Evolutionary conservation across 768 basidiomycete genomes (phyloP), one percentile per base, ranked within the genome.

Genomic region (Suillus fuscotomentosus): DNA sequence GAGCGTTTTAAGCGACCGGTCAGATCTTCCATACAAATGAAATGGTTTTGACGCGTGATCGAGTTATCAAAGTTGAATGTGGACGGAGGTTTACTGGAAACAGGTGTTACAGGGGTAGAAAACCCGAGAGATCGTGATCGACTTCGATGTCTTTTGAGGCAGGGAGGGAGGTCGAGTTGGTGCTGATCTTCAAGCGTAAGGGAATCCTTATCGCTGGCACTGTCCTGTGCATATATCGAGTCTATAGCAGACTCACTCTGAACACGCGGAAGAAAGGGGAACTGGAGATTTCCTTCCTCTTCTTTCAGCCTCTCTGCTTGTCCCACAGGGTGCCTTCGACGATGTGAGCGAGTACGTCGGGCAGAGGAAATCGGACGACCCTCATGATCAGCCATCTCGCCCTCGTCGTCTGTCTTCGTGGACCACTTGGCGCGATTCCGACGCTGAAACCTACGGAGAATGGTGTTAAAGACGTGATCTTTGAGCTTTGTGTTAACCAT

Each of bases 1-100:
- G 97, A 93, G 59, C 85, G 86, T 77, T 92, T 96, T 72, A 97
- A 77, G 41, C 91, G 82, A 31, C 97, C 97, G 3, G 97, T 99
- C 56, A 99, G 81, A 72, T 99, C 97, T 77, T 99, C 97, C 95
- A 99, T 97, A 69, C 99, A 84, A 70, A 99, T 97, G 73, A 99
- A 99, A 74, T 98, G 92, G 72, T 97, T 95, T 76, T 97, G 96
- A 14, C 97, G 88, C 8, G 94, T 88, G 55, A 90, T 79, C 55
- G 82, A 74, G 41, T 81, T 77, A 60, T 84, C 79, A 14, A 69
- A 61, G 63, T 81, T 81, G 65, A 73, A 76, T 62, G 81, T 77
- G 48, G 74, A 66, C 61, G 60, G 75, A 63, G 68, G 66, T 76
- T 75, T 75, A 62, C 71, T 73, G 9, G 73, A 66, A 39, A 62